phyloP scores from a whole-genome alignment of 2,329 filamentous ascomycete genomes.

The Ustilaginoidea virens region DNA sequence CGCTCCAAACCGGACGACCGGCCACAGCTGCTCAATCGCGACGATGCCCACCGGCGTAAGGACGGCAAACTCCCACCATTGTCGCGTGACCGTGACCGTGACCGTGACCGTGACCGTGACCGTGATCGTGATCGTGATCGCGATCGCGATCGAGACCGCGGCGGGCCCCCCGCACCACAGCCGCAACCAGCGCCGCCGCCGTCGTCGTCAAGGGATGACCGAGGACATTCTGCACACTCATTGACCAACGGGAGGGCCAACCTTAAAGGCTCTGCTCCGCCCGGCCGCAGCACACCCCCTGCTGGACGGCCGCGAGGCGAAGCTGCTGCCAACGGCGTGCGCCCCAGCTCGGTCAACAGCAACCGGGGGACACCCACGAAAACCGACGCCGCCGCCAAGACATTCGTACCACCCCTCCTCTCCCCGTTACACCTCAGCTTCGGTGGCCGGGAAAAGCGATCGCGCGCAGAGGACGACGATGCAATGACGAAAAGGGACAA shows the following conservation, averaged over 20 bases:
- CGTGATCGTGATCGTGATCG: slow-evolving; percentile 4
- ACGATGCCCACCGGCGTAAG: slow-evolving; percentile 17
- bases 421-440: slow-evolving; percentile 35
- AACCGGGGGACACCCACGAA: slow-evolving; percentile 23
- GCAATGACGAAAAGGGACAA: slow-evolving; percentile 13
- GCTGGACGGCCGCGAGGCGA: slow-evolving; percentile 21
- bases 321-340: slow-evolving; percentile 28
- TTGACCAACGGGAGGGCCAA: slow-evolving; percentile 21
- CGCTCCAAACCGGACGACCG: slow-evolving; percentile 25
- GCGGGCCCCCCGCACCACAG: too few relatives aligned
- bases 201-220: slow-evolving; percentile 12
- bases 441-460: slow-evolving; percentile 16
- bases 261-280: slow-evolving; percentile 14
- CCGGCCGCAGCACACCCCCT: slow-evolving; percentile 17
- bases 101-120: slow-evolving; percentile 3
- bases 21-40: slow-evolving; percentile 15
- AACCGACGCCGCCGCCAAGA: slow-evolving; percentile 20
- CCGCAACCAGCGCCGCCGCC: slow-evolving; percentile 7
- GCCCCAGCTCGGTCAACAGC: slow-evolving; percentile 17
- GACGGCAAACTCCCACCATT: slow-evolving; percentile 8
- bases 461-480: slow-evolving; percentile 10
- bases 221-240: slow-evolving; percentile 11
- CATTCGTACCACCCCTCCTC: slow-evolving; percentile 33
- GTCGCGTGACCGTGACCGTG: slow-evolving; percentile 2
- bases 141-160: slow-evolving; percentile 3